These are phyloP conservation scores for Candolleomyces efflorescens DNA, from an alignment of 768 basidiomycete genomes.

Conservation along the genomic window DNA sequence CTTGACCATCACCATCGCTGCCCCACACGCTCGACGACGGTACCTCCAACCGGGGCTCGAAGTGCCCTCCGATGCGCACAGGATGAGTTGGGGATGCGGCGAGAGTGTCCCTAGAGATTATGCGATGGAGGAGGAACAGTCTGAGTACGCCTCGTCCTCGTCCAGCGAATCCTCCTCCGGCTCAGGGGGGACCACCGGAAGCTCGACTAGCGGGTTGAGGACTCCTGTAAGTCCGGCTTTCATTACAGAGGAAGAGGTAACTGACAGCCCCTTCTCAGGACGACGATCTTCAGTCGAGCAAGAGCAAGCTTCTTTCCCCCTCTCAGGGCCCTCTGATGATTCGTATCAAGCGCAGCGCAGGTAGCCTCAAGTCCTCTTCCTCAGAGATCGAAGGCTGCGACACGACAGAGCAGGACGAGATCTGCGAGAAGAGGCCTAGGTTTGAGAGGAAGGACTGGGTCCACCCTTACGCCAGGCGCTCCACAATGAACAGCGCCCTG, in stretches of 20 bases:
- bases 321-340: constrained; percentile 13
- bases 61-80: not conserved
- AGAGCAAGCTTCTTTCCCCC: constrained; percentile 12
- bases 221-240: constrained; percentile 24
- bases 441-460: constrained; percentile 18
- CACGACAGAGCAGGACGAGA: not conserved
- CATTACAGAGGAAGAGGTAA: not conserved
- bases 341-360: constrained; percentile 31
- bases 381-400: constrained; percentile 8
- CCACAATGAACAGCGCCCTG: too few relatives aligned
- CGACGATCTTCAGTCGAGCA: not conserved
- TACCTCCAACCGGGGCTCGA: not conserved
- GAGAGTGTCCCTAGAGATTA: not conserved
- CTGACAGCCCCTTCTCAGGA: not conserved
- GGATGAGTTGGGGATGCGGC: constrained; percentile 8
- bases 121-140: not conserved
- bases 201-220: constrained; percentile 19
- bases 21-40: not conserved
- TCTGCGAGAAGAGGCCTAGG: constrained; percentile 36
- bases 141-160: constrained; percentile 6
- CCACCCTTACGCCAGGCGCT: not conserved
- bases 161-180: constrained; percentile 12
- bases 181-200: constrained; percentile 12
- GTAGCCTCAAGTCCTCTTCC: not conserved
- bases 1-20: too few relatives aligned